A percentile compares a stretch with the other conserved stretches of the same genome.
Evolutionary conservation across 2,329 filamentous ascomycete genomes (phyloP).

Genomic region (Fusarium sp.): DNA sequence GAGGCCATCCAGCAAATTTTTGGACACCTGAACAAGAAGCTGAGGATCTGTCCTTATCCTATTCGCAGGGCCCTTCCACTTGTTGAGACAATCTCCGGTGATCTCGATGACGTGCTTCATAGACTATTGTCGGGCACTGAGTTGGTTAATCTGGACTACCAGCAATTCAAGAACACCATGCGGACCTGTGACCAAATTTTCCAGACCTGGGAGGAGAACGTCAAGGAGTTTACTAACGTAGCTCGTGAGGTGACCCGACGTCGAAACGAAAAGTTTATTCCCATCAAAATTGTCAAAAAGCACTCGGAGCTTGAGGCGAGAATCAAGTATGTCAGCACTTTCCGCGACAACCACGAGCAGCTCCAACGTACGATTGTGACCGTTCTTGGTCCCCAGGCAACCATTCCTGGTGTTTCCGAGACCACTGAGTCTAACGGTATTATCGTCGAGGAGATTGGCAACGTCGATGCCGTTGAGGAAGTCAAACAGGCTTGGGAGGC

Average conservation of each 20-base stretch:
- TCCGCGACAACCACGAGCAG: conserved; percentile 97
- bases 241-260: conserved; percentile 94
- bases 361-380: conserved; percentile 96
- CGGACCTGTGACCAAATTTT: conserved; percentile 87
- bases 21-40: conserved; percentile 95
- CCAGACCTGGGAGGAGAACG: conserved; percentile 91
- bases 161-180: conserved; percentile 90
- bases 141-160: conserved; percentile 91
- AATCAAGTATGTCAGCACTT: conserved; percentile 92
- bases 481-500: conserved; percentile 95
- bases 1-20: conserved; percentile 94
- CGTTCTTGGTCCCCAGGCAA: conserved; percentile 84
- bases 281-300: conserved; percentile 92
- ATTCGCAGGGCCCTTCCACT: conserved; percentile 90
- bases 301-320: conserved; percentile 91
- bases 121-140: conserved; percentile 86
- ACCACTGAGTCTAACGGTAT: conserved; percentile 70
- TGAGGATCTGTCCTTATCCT: conserved; percentile 95
- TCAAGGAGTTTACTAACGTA: conserved; percentile 98
- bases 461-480: conserved; percentile 96
- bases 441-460: conserved; percentile 93
- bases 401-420: conserved; percentile 66
- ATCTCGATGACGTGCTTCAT: conserved; percentile 89
- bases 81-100: conserved; percentile 96
- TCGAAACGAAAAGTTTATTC: conserved; percentile 97